Base-by-base conservation (phyloP, 352 stramenopile species). In the Thalassiosira allenii region DNA sequence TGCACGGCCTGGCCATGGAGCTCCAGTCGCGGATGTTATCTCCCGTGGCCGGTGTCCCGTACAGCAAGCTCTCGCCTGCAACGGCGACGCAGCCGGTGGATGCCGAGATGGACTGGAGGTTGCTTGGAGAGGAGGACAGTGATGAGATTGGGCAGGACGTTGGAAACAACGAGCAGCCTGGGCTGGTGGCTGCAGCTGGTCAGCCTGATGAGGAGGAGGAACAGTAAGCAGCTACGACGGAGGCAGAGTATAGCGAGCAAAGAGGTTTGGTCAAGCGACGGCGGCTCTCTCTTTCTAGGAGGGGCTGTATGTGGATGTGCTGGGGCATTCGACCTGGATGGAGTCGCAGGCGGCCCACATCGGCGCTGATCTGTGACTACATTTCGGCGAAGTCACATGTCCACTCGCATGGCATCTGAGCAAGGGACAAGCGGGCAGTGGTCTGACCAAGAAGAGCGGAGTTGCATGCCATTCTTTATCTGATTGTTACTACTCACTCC, bases 141-240 rank as follows among this genome's bases (percentile, higher is more conserved):
- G 2, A 57, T 69, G 20, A 2, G 9, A n/a, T 25, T 2, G 6
- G n/a, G 17, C 9, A 69, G 41, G 59, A 40, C n/a, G 20, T 25
- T 23, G 11, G 40, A 69, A 40, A 40, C 56, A 2, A 20, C 33
- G 1, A 25, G 56, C 6, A 69, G 59, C 22, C 23, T 88, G 0
- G 51, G 59, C 22, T 74, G 86, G 27, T 86, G 84, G 40, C 9
- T 43, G 5, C 57, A 32, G 44, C 32, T 90, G 12, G 62, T 67
- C 0, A 2, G 0, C 2, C 49, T 29, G 64, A 69, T 20, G 56
- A 57, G 33, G 41, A 37, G 12, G 2, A 11, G 11, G 34, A 41
- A 40, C 41, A n/a, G n/a, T 69, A 6, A 3, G 2, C 17, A 23
- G 3, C 6, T 69, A 69, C 56, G 59, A 30, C 23, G 59, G 33